phyloP scores from a whole-genome alignment of 2,329 filamentous ascomycete genomes.

The Monosporascus sp. region DNA sequence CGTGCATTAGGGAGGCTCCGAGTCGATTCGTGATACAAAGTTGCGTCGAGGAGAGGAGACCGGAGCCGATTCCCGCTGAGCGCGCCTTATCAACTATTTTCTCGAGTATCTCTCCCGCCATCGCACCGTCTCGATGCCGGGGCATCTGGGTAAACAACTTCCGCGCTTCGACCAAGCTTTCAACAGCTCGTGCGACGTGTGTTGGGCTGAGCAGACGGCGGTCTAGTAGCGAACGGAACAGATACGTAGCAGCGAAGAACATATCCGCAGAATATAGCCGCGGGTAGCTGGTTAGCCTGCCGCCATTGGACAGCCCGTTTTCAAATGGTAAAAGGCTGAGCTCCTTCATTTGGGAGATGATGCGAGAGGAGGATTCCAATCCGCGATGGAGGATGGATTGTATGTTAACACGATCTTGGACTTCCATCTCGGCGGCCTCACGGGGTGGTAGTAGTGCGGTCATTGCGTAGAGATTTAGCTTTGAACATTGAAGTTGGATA shows the following conservation, averaged over 20 bases:
- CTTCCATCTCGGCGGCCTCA: background rate
- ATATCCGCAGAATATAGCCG: constrained; percentile 3
- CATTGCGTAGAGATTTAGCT: constrained; percentile 4
- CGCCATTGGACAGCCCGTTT: background rate
- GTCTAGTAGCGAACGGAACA: constrained; percentile 4
- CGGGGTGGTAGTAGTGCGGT: constrained; percentile 3
- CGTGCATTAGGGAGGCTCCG: constrained; percentile 9
- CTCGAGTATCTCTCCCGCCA: constrained; percentile 1
- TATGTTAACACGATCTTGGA: background rate
- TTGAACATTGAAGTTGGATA: constrained; percentile 7
- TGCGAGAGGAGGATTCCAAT: constrained; percentile 1
- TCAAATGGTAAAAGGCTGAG: background rate
- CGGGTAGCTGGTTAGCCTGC: background rate
- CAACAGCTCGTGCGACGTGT: background rate
- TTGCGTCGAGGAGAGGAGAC: background rate
- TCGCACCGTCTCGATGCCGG: background rate
- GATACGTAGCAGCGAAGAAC: constrained; percentile 8
- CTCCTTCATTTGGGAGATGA: constrained; percentile 2
- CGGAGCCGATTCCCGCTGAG: background rate
- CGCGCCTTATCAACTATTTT: constrained; percentile 1
- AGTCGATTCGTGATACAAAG: constrained; percentile 4
- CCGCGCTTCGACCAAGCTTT: constrained; percentile 1
- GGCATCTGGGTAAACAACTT: constrained; percentile 5
- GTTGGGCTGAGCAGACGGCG: background rate
- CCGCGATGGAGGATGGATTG: constrained; percentile 6